phyloP scores from a whole-genome alignment of 2,329 filamentous ascomycete genomes.

The Ceratocystis lukuohia region DNA sequence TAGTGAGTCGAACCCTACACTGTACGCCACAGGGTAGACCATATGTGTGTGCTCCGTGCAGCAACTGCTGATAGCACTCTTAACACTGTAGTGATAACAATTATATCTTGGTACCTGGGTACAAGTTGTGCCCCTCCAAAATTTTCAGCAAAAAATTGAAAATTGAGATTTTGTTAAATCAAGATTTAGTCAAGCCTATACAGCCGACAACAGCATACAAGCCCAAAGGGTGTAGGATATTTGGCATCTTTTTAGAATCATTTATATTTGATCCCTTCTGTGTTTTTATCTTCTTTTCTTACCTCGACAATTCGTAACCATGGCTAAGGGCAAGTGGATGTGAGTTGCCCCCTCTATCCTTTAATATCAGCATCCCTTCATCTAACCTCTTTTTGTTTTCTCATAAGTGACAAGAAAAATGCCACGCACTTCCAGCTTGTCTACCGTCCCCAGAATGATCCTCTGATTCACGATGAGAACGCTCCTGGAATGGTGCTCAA shows the following conservation, averaged over 20 bases:
- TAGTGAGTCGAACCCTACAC: slow-evolving; percentile 18
- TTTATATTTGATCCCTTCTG: not conserved
- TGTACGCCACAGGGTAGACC: not conserved
- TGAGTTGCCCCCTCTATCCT: slow-evolving; percentile 23
- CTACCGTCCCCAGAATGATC: slow-evolving; percentile 93
- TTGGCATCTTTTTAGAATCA: not conserved
- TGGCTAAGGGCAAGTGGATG: slow-evolving; percentile 65
- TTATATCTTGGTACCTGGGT: not conserved
- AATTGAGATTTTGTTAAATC: not conserved
- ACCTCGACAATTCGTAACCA: slow-evolving; percentile 33
- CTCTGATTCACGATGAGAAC: slow-evolving; percentile 81
- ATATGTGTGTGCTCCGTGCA: not conserved
- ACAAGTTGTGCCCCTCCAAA: slow-evolving; percentile 19
- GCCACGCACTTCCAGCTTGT: slow-evolving; percentile 90
- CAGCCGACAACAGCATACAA: no score
- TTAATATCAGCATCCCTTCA: not conserved
- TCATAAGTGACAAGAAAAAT: slow-evolving; percentile 61
- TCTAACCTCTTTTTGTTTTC: slow-evolving; percentile 20
- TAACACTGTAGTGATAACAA: slow-evolving; percentile 5
- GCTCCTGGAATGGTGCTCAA: slow-evolving; percentile 87
- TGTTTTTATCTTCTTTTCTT: not conserved
- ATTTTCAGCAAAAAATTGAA: slow-evolving; percentile 10
- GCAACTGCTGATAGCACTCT: not conserved
- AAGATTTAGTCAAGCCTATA: no score
- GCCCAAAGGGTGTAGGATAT: no score